Conservation (phyloP, 2,329 filamentous ascomycete genomes). For the Chalaropsis ovoidea region DNA sequence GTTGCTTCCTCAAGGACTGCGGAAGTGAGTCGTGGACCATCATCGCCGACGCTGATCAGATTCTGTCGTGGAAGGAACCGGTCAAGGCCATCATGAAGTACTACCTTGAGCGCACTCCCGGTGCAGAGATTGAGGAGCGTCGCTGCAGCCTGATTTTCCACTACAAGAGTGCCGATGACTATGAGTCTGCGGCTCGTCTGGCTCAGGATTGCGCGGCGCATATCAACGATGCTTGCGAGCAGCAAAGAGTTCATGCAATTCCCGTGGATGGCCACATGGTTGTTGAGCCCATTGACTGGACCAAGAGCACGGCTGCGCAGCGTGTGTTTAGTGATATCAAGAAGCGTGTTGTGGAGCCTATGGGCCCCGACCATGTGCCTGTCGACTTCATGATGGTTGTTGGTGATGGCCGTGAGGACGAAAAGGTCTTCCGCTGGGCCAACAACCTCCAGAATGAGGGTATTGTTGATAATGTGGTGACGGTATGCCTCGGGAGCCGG, state of each 20-base stretch:
- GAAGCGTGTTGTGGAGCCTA: constrained; percentile 1
- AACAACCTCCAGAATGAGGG: constrained; percentile 57
- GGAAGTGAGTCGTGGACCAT: constrained; percentile 62
- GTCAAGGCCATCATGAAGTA: constrained; percentile 77
- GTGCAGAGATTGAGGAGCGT: constrained; percentile 79
- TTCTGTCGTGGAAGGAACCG: constrained; percentile 69
- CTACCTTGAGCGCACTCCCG: constrained; percentile 80
- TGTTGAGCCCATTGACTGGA: constrained; percentile 77
- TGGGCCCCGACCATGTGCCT: constrained; percentile 31
- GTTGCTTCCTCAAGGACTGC: constrained; percentile 73
- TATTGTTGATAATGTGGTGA: constrained; percentile 59
- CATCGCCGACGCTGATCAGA: constrained; percentile 61
- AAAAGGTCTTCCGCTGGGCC: constrained; percentile 90
- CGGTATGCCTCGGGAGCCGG: constrained; percentile 74
- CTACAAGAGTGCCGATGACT: constrained; percentile 27
- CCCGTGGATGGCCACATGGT: constrained; percentile 69
- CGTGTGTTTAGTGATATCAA: constrained; percentile 52
- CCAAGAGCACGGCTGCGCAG: constrained; percentile 73
- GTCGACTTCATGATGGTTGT: constrained; percentile 83
- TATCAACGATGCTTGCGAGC: constrained; percentile 86
- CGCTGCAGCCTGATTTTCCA: constrained; percentile 61
- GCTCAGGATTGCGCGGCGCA: constrained; percentile 86
- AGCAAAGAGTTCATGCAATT: constrained; percentile 73
- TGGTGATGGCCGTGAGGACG: constrained; percentile 85
- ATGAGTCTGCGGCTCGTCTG: constrained; percentile 58